Evolutionary conservation across 768 basidiomycete genomes (phyloP).

Genomic region (Phylloporus scabripes): DNA sequence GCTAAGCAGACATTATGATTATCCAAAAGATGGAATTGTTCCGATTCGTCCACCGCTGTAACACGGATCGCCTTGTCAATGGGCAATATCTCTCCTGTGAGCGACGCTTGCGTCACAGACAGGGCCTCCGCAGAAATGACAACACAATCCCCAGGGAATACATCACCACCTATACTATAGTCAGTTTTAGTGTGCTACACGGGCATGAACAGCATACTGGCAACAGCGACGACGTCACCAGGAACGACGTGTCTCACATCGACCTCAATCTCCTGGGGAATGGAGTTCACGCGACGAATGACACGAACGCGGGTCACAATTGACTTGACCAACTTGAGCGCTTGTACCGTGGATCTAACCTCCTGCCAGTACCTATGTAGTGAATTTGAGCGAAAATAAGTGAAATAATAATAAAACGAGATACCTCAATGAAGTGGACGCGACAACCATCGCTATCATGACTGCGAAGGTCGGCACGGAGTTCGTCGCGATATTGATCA

Average conservation of each 20-base stretch:
- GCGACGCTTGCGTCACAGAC: conserved; percentile 32
- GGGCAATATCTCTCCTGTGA: conserved; percentile 34
- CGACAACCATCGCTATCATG: conserved; percentile 33
- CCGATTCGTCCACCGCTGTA: conserved; percentile 10
- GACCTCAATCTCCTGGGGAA: conserved; percentile 24
- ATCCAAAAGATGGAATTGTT: conserved; percentile 27
- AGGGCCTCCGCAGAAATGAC: conserved; percentile 32
- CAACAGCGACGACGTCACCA: conserved; percentile 28
- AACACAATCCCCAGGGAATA: conserved; percentile 34
- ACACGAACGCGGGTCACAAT: conserved; percentile 32
- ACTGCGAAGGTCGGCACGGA: conserved; percentile 31
- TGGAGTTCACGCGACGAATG: conserved; percentile 21
- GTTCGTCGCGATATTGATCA: conserved; percentile 30
- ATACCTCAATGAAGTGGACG: conserved; percentile 30
- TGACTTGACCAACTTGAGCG: conserved; percentile 30
- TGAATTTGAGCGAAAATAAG: background rate
- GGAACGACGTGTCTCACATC: conserved; percentile 30
- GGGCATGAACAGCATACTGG: conserved; percentile 18
- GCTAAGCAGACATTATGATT: conserved; percentile 31
- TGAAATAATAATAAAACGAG: background rate
- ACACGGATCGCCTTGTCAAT: conserved; percentile 27
- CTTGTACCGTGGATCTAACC: conserved; percentile 31
- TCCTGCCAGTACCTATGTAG: conserved; percentile 30
- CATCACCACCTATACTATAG: conserved; percentile 25
- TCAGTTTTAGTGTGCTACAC: background rate